These are phyloP conservation scores for Hibiscus tridactylites DNA, from an alignment of 345 rosid species.

Conservation along the genomic window DNA sequence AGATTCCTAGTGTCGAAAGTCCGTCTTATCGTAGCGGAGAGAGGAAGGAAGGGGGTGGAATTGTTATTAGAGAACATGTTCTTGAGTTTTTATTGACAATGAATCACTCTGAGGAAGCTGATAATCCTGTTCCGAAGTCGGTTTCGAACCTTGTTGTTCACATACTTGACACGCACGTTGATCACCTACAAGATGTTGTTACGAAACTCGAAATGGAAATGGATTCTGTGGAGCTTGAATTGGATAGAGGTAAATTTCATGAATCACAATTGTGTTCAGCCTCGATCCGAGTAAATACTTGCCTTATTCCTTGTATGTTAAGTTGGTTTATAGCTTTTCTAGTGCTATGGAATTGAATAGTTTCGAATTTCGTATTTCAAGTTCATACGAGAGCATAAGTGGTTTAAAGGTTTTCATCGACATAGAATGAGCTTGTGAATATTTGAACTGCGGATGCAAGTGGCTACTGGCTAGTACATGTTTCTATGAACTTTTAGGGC, in stretches of 20 bases:
- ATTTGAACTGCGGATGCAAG: too few relatives aligned
- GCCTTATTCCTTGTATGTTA: background rate
- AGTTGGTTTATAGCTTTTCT: background rate
- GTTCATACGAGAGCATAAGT: background rate
- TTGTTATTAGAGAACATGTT: too few relatives aligned
- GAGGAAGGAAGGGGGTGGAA: too few relatives aligned
- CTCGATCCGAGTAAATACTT: background rate
- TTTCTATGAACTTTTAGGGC: background rate
- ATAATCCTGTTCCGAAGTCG: too few relatives aligned
- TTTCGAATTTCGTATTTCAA: background rate
- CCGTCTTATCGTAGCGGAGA: too few relatives aligned
- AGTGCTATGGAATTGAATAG: background rate
- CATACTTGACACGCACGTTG: too few relatives aligned
- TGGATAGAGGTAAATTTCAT: slow-evolving; percentile 69
- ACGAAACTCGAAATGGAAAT: slow-evolving; percentile 65
- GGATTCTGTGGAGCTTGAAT: slow-evolving; percentile 76
- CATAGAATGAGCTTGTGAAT: too few relatives aligned
- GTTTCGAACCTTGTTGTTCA: too few relatives aligned
- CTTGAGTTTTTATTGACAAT: too few relatives aligned
- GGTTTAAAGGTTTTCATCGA: background rate
- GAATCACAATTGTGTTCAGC: background rate
- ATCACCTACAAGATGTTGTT: too few relatives aligned
- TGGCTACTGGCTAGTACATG: background rate
- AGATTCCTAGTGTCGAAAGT: too few relatives aligned
- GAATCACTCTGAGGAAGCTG: too few relatives aligned